Evolutionary conservation across 2,329 filamentous ascomycete species (phyloP).

Genomic region (Cladophialophora carrionii): DNA sequence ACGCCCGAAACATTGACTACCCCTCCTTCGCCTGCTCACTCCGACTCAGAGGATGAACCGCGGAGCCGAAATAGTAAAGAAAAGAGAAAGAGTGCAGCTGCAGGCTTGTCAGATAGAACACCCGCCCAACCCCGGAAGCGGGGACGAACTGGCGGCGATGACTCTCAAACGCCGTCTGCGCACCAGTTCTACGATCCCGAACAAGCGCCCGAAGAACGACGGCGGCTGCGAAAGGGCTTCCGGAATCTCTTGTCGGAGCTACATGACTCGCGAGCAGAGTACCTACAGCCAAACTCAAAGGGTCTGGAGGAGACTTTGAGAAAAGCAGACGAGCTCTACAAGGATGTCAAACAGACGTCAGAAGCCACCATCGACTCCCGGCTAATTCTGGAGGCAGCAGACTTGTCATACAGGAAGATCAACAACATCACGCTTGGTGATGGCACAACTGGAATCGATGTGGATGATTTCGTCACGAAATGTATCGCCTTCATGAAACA

Average conservation of each 20-base stretch:
- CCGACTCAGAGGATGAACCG: conserved; percentile 56
- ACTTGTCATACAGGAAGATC: conserved; percentile 78
- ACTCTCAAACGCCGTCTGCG: conserved; percentile 41
- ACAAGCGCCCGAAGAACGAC: conserved; percentile 73
- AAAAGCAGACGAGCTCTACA: conserved; percentile 67
- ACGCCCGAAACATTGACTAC: conserved; percentile 11
- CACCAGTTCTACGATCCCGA: conserved; percentile 73
- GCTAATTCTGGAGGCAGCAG: conserved; percentile 78
- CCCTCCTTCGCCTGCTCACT: conserved; percentile 44
- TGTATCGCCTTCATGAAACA: conserved; percentile 84
- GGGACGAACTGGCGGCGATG: conserved; percentile 44
- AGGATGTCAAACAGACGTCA: conserved; percentile 78
- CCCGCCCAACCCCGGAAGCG: conserved; percentile 48
- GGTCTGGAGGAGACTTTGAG: conserved; percentile 68
- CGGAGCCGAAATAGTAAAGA: conserved; percentile 37
- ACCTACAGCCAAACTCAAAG: conserved; percentile 66
- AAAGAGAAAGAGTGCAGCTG: conserved; percentile 51
- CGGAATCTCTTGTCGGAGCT: conserved; percentile 67
- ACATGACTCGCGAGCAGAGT: conserved; percentile 68
- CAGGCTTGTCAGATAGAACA: conserved; percentile 17
- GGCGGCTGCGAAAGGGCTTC: conserved; percentile 69
- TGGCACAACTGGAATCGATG: conserved; percentile 73
- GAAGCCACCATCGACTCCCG: conserved; percentile 90
- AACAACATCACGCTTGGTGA: conserved; percentile 74
- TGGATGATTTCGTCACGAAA: conserved; percentile 90